Percentiles rank a stretch among this genome's conserved stretches.
Evolutionary conservation across 768 basidiomycete genomes (phyloP).

Genomic region (Boletus vermiculosoides): DNA sequence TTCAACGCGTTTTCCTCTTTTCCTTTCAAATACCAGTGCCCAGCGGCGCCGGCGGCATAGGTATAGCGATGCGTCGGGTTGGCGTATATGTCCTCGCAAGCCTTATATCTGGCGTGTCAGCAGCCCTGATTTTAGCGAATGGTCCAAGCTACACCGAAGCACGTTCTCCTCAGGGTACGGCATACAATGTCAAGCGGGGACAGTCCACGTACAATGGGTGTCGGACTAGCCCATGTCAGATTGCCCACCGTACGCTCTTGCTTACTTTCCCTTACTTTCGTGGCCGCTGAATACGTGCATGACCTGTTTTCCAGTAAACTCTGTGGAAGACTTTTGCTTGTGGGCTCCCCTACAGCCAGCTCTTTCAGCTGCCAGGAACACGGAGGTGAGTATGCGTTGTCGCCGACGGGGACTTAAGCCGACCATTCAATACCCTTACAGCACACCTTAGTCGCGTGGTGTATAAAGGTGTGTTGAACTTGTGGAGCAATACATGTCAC

Average conservation of each 20-base stretch:
- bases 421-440: constrained; percentile 22
- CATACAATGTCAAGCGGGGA: constrained; percentile 51
- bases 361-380: constrained; percentile 55
- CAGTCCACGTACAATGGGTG: constrained; percentile 68
- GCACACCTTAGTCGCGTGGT: constrained; percentile 55
- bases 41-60: constrained; percentile 15
- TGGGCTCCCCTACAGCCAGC: constrained; percentile 52
- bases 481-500: not conserved
- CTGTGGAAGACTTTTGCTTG: constrained; percentile 54
- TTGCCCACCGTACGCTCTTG: constrained; percentile 49
- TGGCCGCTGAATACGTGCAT: not conserved
- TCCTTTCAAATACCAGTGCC: constrained; percentile 3
- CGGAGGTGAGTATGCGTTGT: constrained; percentile 45
- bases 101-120: constrained; percentile 19
- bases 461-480: constrained; percentile 37
- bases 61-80: constrained; percentile 22
- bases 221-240: constrained; percentile 62
- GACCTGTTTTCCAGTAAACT: constrained; percentile 45
- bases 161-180: constrained; percentile 49
- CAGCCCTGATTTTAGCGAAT: constrained; percentile 18
- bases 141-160: constrained; percentile 40
- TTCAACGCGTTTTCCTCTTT: constrained; percentile 5
- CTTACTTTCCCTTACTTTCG: not conserved
- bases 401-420: constrained; percentile 7
- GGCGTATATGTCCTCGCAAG: constrained; percentile 18